phyloP scores from a whole-genome alignment of 2,329 filamentous ascomycete genomes.

The Coccinonectria pachysandricola region DNA sequence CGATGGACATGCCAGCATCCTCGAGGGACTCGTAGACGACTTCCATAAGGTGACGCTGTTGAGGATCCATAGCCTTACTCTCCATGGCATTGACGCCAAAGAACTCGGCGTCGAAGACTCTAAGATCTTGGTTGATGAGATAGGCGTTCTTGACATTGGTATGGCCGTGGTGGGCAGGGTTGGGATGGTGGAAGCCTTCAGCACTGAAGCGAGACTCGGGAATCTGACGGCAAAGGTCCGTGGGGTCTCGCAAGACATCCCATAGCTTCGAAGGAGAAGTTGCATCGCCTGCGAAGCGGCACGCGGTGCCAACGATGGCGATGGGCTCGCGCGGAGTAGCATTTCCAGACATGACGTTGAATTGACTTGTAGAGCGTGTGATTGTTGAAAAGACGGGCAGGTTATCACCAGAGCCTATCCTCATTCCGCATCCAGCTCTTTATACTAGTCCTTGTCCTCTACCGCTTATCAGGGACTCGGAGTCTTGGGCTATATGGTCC shows the following conservation, averaged over 20 bases:
- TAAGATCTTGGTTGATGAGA: conserved; percentile 7
- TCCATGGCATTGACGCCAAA: conserved; percentile 24
- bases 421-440: too few relatives aligned
- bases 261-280: conserved; percentile 9
- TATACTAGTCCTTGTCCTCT: too few relatives aligned
- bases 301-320: conserved; percentile 6
- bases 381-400: too few relatives aligned
- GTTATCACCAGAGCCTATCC: too few relatives aligned
- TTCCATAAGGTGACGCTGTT: conserved; percentile 24
- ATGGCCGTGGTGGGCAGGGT: conserved; percentile 17
- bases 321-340: too few relatives aligned
- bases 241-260: conserved; percentile 5
- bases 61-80: conserved; percentile 23
- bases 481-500: too few relatives aligned
- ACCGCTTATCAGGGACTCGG: too few relatives aligned
- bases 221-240: conserved; percentile 2
- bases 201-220: conserved; percentile 13
- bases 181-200: conserved; percentile 11
- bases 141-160: conserved; percentile 22
- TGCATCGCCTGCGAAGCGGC: conserved; percentile 10
- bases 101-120: conserved; percentile 17
- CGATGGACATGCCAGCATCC: conserved; percentile 19
- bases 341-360: too few relatives aligned
- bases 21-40: conserved; percentile 26
- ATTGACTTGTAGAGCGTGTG: too few relatives aligned